Percentiles rank a stretch among this genome's conserved stretches.
Conservation (phyloP, 257 asterid genomes). For the Penstemon barbatus region DNA sequence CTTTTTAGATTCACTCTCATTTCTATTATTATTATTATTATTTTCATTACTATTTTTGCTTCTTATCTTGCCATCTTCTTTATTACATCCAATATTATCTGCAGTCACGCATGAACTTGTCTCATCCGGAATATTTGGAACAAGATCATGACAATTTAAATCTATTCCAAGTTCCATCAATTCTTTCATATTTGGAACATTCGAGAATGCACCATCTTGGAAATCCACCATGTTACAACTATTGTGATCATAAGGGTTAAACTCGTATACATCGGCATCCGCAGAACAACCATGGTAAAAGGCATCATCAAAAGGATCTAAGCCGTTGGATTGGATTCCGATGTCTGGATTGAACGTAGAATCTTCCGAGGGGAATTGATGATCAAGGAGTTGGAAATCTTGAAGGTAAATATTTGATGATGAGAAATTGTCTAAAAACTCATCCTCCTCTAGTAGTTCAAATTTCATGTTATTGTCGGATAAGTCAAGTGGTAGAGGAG, state of each 20-base stretch:
- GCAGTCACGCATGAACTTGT: constrained; percentile 56
- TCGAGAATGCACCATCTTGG: constrained; percentile 29
- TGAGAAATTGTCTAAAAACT: constrained; percentile 32
- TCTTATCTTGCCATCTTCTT: constrained; percentile 20
- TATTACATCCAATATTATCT: constrained; percentile 33
- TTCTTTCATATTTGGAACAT: constrained; percentile 29
- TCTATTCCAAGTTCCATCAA: constrained; percentile 32
- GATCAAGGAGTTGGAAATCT: constrained; percentile 54
- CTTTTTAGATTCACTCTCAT: constrained; percentile 24
- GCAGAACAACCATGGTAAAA: constrained; percentile 31
- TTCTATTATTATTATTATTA: background rate
- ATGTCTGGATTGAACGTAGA: constrained; percentile 38
- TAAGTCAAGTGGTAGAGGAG: constrained; percentile 22
- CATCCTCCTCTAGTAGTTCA: constrained; percentile 38
- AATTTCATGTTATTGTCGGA: constrained; percentile 43
- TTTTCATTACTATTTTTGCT: constrained; percentile 18
- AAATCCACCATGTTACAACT: background rate
- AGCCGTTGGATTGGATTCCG: constrained; percentile 36
- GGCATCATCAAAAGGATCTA: constrained; percentile 34
- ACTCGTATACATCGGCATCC: constrained; percentile 36
- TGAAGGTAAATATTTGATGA: constrained; percentile 51
- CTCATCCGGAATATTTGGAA: constrained; percentile 47
- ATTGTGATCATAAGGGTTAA: constrained; percentile 43
- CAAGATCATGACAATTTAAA: constrained; percentile 20
- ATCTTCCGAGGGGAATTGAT: constrained; percentile 30